Evolutionary conservation across 768 basidiomycete species (phyloP).

Genomic region (Lyophyllum semitale): DNA sequence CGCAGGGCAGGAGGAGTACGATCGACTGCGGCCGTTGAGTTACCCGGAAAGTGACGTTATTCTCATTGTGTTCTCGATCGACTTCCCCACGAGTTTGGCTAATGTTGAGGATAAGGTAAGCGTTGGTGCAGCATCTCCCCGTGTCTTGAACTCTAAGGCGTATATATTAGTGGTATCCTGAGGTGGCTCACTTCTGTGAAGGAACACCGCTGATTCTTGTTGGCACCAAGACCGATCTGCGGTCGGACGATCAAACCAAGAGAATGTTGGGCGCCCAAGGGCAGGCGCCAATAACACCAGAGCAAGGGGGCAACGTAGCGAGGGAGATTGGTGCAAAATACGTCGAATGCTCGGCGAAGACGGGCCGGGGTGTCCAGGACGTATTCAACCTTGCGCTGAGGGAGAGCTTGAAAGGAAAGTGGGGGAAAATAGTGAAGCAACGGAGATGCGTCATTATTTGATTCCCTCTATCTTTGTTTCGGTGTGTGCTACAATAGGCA

Average conservation of each 20-base stretch:
- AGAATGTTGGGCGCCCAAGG: slow-evolving; percentile 91
- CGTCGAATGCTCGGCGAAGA: slow-evolving; percentile 92
- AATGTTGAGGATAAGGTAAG: slow-evolving; percentile 89
- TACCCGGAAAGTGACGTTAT: slow-evolving; percentile 91
- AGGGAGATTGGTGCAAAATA: slow-evolving; percentile 93
- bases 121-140: background rate
- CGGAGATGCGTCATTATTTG: slow-evolving; percentile 71
- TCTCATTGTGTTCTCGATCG: slow-evolving; percentile 91
- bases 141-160: slow-evolving; percentile 1
- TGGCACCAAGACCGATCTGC: slow-evolving; percentile 91
- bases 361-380: slow-evolving; percentile 86
- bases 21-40: slow-evolving; percentile 81
- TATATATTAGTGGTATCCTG: slow-evolving; percentile 78
- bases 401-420: slow-evolving; percentile 83
- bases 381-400: slow-evolving; percentile 88
- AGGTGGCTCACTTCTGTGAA: slow-evolving; percentile 91
- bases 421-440: slow-evolving; percentile 72
- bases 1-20: slow-evolving; percentile 96
- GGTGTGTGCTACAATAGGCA: slow-evolving; percentile 20
- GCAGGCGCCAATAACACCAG: slow-evolving; percentile 73
- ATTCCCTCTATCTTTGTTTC: slow-evolving; percentile 14
- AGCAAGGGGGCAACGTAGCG: slow-evolving; percentile 84
- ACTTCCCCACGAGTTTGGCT: slow-evolving; percentile 87
- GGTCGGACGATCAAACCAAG: slow-evolving; percentile 82
- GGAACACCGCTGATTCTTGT: slow-evolving; percentile 89